phyloP scores from a whole-genome alignment of 2,329 filamentous ascomycete genomes.

The Calcarisporium arbuscula region DNA sequence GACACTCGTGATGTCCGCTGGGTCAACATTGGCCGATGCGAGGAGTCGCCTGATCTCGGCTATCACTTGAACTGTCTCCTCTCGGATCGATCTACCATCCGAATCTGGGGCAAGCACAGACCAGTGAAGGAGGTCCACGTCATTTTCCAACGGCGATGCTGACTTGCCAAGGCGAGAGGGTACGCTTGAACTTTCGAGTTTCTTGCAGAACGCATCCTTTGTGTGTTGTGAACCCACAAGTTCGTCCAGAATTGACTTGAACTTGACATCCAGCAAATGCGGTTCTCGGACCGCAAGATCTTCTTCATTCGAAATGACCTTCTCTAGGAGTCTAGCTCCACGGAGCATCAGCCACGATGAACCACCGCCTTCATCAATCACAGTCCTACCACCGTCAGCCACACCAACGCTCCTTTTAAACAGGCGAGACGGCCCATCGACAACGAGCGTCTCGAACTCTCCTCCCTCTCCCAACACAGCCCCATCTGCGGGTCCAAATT shows the following conservation, averaged over 20 bases:
- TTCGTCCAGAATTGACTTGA: slow-evolving; percentile 32
- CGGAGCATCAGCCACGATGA: slow-evolving; percentile 64
- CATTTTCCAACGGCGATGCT: slow-evolving; percentile 3
- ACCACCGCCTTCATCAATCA: slow-evolving; percentile 66
- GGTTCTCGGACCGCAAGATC: slow-evolving; percentile 47
- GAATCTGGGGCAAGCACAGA: slow-evolving; percentile 29
- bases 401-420: slow-evolving; percentile 69
- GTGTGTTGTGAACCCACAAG: no score
- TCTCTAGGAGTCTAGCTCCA: slow-evolving; percentile 46
- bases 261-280: slow-evolving; percentile 59
- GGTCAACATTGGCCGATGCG: slow-evolving; percentile 18
- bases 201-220: no score
- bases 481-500: slow-evolving; percentile 63
- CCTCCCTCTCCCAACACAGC: slow-evolving; percentile 86
- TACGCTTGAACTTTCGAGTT: slow-evolving; percentile 1
- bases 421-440: slow-evolving; percentile 68
- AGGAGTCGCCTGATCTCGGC: slow-evolving; percentile 37
- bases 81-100: slow-evolving; percentile 29
- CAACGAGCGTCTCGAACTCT: slow-evolving; percentile 88
- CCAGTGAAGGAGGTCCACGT: slow-evolving; percentile 27
- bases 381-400: slow-evolving; percentile 40
- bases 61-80: slow-evolving; percentile 43
- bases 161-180: slow-evolving; percentile 9
- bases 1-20: slow-evolving; percentile 43
- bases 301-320: slow-evolving; percentile 16